Conservation (phyloP, 73 alveolate species). For the Tetrahymena thermophila region DNA sequence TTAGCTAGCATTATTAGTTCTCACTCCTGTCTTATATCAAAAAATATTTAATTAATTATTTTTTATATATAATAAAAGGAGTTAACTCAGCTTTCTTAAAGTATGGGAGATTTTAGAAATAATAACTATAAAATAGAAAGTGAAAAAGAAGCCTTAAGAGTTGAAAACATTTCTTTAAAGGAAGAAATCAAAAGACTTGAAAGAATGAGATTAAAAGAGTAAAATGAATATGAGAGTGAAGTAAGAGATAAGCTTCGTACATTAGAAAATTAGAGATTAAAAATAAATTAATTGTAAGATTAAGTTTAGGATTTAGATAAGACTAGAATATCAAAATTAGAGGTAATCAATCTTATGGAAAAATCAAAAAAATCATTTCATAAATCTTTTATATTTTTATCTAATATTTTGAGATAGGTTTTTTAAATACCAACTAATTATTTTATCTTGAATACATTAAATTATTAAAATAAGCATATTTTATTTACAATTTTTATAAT, state of each 20-base stretch:
- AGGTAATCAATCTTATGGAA: neutral
- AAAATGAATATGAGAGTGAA: neutral
- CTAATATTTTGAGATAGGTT: neutral
- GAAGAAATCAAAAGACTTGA: neutral
- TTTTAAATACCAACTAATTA: too few species aligned
- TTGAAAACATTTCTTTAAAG: neutral
- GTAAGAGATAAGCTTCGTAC: neutral
- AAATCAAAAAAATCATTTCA: too few species aligned
- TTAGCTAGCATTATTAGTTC: neutral
- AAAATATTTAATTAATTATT: neutral
- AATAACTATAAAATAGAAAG: neutral
- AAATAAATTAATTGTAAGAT: neutral
- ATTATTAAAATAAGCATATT: too few species aligned
- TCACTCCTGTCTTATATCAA: too few species aligned
- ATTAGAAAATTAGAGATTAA: neutral
- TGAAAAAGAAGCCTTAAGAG: neutral
- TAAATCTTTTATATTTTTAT: too few species aligned
- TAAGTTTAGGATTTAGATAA: neutral
- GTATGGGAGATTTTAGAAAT: neutral
- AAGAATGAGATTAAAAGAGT: neutral
- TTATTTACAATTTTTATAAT: too few species aligned
- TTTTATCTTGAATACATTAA: too few species aligned
- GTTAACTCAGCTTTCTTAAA: neutral
- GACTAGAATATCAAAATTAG: neutral
- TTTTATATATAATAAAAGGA: neutral